Base-by-base conservation (phyloP, 2,329 filamentous ascomycete genomes). In the Escovopsis sp. region DNA sequence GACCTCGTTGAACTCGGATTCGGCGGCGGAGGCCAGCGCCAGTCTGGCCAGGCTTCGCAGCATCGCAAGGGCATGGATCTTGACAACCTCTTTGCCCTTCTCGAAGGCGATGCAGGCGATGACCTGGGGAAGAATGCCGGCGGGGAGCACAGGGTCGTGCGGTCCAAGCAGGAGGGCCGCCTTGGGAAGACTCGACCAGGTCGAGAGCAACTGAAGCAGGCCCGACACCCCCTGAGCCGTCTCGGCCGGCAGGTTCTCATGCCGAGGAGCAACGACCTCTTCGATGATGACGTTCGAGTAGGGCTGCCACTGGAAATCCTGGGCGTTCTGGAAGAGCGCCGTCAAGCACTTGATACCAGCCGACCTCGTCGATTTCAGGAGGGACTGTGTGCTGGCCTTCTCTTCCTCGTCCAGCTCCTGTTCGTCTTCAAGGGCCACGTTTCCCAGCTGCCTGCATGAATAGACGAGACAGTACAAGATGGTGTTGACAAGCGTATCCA, bases 141-240 rank as follows among this genome's bases (percentile, higher is more conserved):
- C 60, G 11, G 81, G 74, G 33, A 68, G 58, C 4, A 59, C 59
- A 12, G 53, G 51, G 9, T 47, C 53, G 40, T 63, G 57, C 8
- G 62, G 60, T 7, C 55, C 60, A 7, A 98, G 69, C 52, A 91
- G 85, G 6, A 79, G 56, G 1, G 80, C 78, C 1, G 78, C 80
- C 47, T 69, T 72, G 0, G 76, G 68, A 19, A 81, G 71, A 45
- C 73, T 73, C 4, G 85, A 80, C 84, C 89, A 94, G 2, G 82
- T 83, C 4, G 77, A 78, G 48, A 98, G 77, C 5, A 98, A 68
- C 48, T 81, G 80, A 47, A 95, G 72, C 35, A 87, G 73, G 12
- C 81, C 84, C 3, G 91, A 96, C 7, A 95, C 70, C 12, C 86
- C 85, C 56, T 98, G 88, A 0, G 86, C 83, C 36, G 85, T 94